Conservation (phyloP, 2,329 filamentous ascomycete species). For the Trichoderma sp. region DNA sequence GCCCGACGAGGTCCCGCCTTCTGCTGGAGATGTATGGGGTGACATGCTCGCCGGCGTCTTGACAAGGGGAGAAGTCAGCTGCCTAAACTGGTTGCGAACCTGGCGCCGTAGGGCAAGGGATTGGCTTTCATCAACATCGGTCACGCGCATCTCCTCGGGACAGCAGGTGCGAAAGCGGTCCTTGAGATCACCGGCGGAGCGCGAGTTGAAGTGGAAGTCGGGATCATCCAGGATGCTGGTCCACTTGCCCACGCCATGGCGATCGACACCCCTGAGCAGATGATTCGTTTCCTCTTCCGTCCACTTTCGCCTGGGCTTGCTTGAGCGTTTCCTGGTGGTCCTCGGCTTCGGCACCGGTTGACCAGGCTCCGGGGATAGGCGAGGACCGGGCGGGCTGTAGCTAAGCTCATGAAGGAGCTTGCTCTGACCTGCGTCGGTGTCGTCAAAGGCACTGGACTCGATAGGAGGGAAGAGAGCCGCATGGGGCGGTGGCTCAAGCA, state of each 20-base stretch:
- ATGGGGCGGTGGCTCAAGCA: constrained; percentile 63
- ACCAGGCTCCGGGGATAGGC: constrained; percentile 39
- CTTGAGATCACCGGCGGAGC: constrained; percentile 65
- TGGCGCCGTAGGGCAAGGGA: constrained; percentile 31
- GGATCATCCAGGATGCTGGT: constrained; percentile 64
- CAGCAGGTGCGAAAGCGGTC: constrained; percentile 69
- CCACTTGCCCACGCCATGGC: constrained; percentile 67
- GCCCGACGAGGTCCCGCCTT: constrained; percentile 38
- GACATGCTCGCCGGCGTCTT: constrained; percentile 47
- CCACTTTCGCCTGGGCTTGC: constrained; percentile 64
- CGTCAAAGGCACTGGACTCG: constrained; percentile 57
- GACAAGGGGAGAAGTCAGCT: constrained; percentile 23
- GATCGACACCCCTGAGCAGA: constrained; percentile 61
- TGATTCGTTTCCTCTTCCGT: constrained; percentile 66
- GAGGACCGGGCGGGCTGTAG: constrained; percentile 35
- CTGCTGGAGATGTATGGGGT: constrained; percentile 41
- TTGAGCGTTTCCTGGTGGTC: constrained; percentile 53
- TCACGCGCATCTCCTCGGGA: constrained; percentile 58
- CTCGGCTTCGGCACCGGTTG: constrained; percentile 40
- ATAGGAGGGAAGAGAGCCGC: constrained; percentile 66
- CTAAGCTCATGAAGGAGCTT: constrained; percentile 49
- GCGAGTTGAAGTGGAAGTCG: constrained; percentile 62
- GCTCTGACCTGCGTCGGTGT: constrained; percentile 48
- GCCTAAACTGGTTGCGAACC: background rate
- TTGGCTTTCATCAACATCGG: background rate